Base-by-base conservation (phyloP, 2,329 filamentous ascomycete genomes). In the Penicillium nordicum region DNA sequence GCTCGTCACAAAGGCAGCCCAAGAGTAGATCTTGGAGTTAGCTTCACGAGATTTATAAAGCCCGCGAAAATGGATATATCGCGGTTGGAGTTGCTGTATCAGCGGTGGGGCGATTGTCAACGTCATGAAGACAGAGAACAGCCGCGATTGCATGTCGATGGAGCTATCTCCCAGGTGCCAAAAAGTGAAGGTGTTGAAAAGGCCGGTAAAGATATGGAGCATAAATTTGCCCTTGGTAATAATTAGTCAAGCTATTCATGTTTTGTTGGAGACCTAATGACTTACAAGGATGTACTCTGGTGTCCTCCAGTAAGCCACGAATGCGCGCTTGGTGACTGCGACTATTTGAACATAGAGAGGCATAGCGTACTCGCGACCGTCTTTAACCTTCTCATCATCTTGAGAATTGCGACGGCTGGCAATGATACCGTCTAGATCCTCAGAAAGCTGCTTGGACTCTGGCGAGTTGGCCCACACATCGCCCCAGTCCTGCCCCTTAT, bases 21-120 rank as follows among this genome's bases (percentile, higher is more conserved):
- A 92, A 1, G 84, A 86, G 73, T 93, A 94, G 27, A 91, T 90
- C 70, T 91, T 91, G 16, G 87, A 84, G n/a, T 84, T 89, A 47
- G 85, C 82, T 70, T 94, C 90, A 5, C 90, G 82, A 1, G 82
- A 84, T 69, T 88, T 77, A 74, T 89, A 94, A 27, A 93, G 79
- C 32, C 82, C 79, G 4, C 88, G 81, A 43, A 84, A 82, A 57
- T 82, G 77, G 50, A 91, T 76, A 68, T 88, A 92, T 5, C 84
- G 82, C 0, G 89, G 89, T 66, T 92, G 88, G 0, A 92, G 78
- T 64, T 92, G 88, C 65, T 92, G 87, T 56, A 92, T 89, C 0
- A 92, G 76, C 0, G 88, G 87, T 0, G 88, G 88, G 1, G 83
- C 82, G 61, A 94, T 89, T 7, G 86, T 90, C 4, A 92, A 78